Evolutionary conservation across 2,329 filamentous ascomycete species (phyloP), one percentile per base, ranked within the genome.

Genomic region (Chaetomiaceae sp.): DNA sequence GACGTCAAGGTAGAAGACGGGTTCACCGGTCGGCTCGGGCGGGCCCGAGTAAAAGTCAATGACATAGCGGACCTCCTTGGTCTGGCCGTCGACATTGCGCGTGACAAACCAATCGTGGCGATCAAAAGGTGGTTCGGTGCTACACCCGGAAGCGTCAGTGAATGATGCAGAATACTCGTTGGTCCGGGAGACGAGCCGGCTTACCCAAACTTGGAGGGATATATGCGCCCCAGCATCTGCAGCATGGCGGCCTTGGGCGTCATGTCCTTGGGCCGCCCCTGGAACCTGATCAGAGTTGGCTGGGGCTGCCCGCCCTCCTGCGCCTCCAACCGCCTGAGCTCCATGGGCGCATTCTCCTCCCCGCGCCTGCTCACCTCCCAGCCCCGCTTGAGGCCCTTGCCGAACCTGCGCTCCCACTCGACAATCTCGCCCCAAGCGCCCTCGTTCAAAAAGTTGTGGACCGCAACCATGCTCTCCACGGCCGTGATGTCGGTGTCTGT

Each of bases 371-470:
- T 94, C 54, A 85, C 79, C 60, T 83, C 77, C 84, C 87, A 92
- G 37, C 88, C 90, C 43, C 81, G 77, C 55, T 71, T 74, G 22
- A 96, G 70, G 0, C 94, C 94, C 31, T 79, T 78, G 19, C 81
- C 78, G 67, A 97, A 99, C 49, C 91, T 83, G 52, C 84, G 80
- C 76, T 99, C 94, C 92, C 92, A 97, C 38, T 87, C 88, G 60
- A 94, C 80, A 66, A 99, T 95, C 77, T 99, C 94, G 17, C 82
- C 81, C 94, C 94, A 99, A 7, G 94, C 94, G 59, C 94, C 94
- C 70, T 99, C 94, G 69, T 99, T 99, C 55, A 99, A 72, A 66
- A 96, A 97, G 72, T 99, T 99, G 77, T 99, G 94, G 11, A 97
- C 90, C 0, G 90, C 88, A 6, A 99, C 94, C 94, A 99, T 99